These are phyloP conservation scores for Rhizopogon salebrosus DNA, from an alignment of 768 basidiomycete species.

Conservation along the genomic window DNA sequence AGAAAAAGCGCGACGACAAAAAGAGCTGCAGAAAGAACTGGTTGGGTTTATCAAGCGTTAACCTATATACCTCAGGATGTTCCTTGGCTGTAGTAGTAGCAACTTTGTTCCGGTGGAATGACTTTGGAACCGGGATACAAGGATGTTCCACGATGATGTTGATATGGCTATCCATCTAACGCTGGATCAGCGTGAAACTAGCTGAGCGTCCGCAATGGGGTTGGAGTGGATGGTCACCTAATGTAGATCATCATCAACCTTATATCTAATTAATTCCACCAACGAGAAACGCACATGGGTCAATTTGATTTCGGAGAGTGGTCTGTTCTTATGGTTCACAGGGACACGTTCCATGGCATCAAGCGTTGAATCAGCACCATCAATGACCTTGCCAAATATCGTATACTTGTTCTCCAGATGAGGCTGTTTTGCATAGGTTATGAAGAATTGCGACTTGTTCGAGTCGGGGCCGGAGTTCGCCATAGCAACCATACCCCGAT, in stretches of 20 bases:
- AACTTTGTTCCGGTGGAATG: neutral
- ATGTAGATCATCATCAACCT: slow-evolving; percentile 1
- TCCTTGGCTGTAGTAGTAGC: slow-evolving; percentile 1
- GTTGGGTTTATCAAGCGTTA: slow-evolving; percentile 79
- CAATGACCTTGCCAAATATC: slow-evolving; percentile 97
- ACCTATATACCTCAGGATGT: slow-evolving; percentile 14
- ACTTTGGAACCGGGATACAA: neutral
- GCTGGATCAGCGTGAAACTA: slow-evolving; percentile 19
- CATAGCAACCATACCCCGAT: slow-evolving; percentile 94
- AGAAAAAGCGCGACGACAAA: slow-evolving; percentile 73
- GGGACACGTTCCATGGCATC: slow-evolving; percentile 92
- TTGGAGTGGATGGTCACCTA: slow-evolving; percentile 91
- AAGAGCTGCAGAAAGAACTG: slow-evolving; percentile 87
- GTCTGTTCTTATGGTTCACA: slow-evolving; percentile 87
- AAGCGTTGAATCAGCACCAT: slow-evolving; percentile 89
- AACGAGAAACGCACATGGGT: slow-evolving; percentile 51
- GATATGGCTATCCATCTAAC: neutral
- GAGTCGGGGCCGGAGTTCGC: slow-evolving; percentile 93
- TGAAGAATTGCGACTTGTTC: slow-evolving; percentile 90
- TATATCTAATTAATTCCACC: neutral
- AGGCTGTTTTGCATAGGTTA: slow-evolving; percentile 87
- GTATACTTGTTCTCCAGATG: slow-evolving; percentile 94
- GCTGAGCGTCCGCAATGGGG: slow-evolving; percentile 78
- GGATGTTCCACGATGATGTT: neutral
- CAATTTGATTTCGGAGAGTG: slow-evolving; percentile 79